Evolutionary conservation across 495 filamentous ascomycete genomes (phyloP), one percentile per base, ranked within the genome.

Genomic region (Margaritispora aquatica): DNA sequence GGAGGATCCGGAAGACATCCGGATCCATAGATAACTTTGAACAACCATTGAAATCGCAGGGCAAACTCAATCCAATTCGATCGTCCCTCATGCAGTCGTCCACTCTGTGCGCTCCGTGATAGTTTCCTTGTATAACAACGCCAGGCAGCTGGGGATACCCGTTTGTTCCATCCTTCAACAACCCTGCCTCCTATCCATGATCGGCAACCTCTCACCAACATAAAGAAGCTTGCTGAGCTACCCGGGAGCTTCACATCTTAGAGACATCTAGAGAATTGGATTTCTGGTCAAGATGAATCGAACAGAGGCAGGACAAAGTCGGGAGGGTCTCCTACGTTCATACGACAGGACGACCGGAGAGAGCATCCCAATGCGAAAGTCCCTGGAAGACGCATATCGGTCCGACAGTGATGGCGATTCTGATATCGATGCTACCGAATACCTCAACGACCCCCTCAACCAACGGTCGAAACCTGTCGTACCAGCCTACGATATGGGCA

Each of bases 381-480:
- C 63, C 23, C 60, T 61, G 26, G 60, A 68, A 46, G 58, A 65
- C n/a, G 58, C 60, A 38, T 63, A 63, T 53, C 50, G 57, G 26
- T 61, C 60, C 26, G 59, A 60, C 48, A 63, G 54, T 47, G 66
- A 66, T 8, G 29, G 29, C 29, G 5, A 34, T 8, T 65, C 63
- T 51, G 63, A 68, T 23, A 48, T 68, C 41, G 65, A 65, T 54
- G 60, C 60, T 54, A 66, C 63, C 54, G 63, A 68, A 26, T 65
- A 56, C 55, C 63, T 68, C n/a, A 46, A 65, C 41, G 60, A 68
- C 20, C 60, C 59, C 26, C 60, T 63, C 17, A 52, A 54, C 22
- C 38, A 48, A 7, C 56, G 29, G 1, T 53, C 61, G 10, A 31
- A 62, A 44, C 47, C 58, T 29, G 26, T 57, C n/a, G 62, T 59